These are phyloP conservation scores for Penicillium riverlandense DNA, from an alignment of 495 filamentous ascomycete genomes.

Conservation along the genomic window DNA sequence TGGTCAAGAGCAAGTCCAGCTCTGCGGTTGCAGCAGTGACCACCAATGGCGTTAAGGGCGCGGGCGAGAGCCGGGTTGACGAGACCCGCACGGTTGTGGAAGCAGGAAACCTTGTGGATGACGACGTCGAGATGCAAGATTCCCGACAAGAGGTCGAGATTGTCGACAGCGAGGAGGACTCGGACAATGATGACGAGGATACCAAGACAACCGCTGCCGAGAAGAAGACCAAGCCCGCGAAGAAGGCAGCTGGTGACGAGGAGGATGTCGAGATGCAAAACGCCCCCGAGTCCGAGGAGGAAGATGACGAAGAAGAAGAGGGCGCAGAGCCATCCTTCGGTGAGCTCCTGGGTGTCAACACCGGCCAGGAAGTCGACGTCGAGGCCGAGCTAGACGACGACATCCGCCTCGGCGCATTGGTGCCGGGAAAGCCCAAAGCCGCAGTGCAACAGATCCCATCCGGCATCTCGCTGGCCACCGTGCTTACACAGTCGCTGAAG, in stretches of 20 bases:
- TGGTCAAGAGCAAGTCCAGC: conserved; percentile 39
- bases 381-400: conserved; percentile 45
- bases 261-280: conserved; percentile 41
- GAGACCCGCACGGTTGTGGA: conserved; percentile 67
- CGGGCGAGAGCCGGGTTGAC: conserved; percentile 58
- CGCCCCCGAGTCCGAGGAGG: conserved; percentile 26
- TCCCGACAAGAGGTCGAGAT: conserved; percentile 26
- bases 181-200: conserved; percentile 33
- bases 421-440: conserved; percentile 30
- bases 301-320: conserved; percentile 39
- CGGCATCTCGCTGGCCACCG: conserved; percentile 77
- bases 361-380: conserved; percentile 68
- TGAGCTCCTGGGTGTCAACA: conserved; percentile 69
- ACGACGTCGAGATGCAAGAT: conserved; percentile 48
- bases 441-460: conserved; percentile 52
- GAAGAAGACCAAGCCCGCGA: conserved; percentile 26
- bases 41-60: conserved; percentile 54
- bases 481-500: conserved; percentile 84
- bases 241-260: conserved; percentile 23
- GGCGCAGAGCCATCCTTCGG: conserved; percentile 73
- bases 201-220: conserved; percentile 20
- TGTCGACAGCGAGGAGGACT: conserved; percentile 32
- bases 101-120: conserved; percentile 30
- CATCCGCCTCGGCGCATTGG: conserved; percentile 29
- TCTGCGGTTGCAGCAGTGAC: conserved; percentile 32